Base-by-base conservation (phyloP, 768 basidiomycete species). In the Hygrocybe punicea region DNA sequence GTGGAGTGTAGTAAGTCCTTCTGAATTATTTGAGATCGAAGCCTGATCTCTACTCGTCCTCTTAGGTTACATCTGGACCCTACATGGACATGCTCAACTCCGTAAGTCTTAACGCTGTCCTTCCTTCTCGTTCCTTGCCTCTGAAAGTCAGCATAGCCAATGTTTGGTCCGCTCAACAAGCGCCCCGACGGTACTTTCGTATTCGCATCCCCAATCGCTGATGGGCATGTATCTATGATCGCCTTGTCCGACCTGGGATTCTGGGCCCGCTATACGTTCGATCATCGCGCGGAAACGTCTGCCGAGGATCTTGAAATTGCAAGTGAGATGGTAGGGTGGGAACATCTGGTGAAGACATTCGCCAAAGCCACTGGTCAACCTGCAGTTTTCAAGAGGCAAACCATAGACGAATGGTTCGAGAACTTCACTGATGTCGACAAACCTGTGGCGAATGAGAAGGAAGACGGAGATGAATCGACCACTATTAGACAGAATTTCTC, bases 41-140 rank as follows among this genome's bases (percentile, higher is more conserved):
- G 29, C 4, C 29, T 29, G 29, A 29, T 29, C 29, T 29, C 4
- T 8, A 29, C 29, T 8, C 29, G 29, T 29, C 29, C 8, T 29
- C 29, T 4, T 29, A 29, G 29, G 29, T 77, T 56, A 71, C 73
- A 2, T 70, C 75, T 1, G 73, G 76, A 1, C 73, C 73, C 8
- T 78, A 78, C 59, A 70, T 76, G 61, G 76, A 78, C 45, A 76
- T 76, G 70, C 65, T 77, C n/a, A 64, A 71, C 37, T 67, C 65
- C 34, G 76, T 77, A 49, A 21, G 73, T 66, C 16, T 14, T 17
- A 37, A 10, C 7, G 21, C 24, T 58, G 37, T 58, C 21, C 46
- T 14, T 37, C 29, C 4, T 29, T 29, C 8, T 29, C 29, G 29
- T 29, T 17, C n/a, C 11, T 42, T 33, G 39, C 35, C n/a, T 3